A percentile compares a stretch with the other conserved stretches of the same genome.
phyloP scores from a whole-genome alignment of 139 green algal genomes.

The Eudorina sp. region DNA sequence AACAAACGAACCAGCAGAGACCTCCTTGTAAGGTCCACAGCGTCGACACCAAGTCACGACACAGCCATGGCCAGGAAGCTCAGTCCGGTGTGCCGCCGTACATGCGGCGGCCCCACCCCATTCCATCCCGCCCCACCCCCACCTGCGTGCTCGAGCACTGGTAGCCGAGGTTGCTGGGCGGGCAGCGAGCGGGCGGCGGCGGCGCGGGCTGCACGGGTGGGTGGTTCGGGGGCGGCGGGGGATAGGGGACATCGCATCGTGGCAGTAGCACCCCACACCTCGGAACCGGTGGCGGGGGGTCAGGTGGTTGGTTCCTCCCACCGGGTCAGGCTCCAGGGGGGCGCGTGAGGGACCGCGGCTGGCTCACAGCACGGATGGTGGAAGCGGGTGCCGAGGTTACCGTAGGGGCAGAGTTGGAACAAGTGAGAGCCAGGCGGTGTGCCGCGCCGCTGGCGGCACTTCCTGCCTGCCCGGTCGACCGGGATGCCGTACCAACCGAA shows the following conservation, averaged over 20 bases:
- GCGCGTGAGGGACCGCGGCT: not conserved
- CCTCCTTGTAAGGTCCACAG: no score
- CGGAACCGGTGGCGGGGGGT: not conserved
- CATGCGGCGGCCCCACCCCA: not conserved
- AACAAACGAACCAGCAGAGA: no score
- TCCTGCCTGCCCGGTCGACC: no score
- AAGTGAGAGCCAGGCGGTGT: no score
- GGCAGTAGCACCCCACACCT: not conserved
- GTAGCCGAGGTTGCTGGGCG: not conserved
- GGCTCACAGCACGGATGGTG: not conserved
- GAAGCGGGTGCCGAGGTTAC: no score
- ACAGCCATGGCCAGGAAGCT: not conserved
- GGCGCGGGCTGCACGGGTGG: not conserved
- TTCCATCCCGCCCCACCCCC: not conserved
- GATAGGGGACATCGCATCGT: not conserved
- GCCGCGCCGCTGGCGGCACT: no score
- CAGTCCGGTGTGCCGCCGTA: not conserved
- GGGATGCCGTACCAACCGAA: no score
- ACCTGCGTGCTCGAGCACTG: not conserved
- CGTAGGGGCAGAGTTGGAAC: no score
- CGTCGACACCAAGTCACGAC: no score
- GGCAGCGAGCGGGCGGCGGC: not conserved
- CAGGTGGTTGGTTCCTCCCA: no score
- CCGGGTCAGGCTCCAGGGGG: not conserved
- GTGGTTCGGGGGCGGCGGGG: not conserved